Evolutionary conservation across 1,139 yeast species (phyloP).

Genomic region (Fermentozyma sake): DNA sequence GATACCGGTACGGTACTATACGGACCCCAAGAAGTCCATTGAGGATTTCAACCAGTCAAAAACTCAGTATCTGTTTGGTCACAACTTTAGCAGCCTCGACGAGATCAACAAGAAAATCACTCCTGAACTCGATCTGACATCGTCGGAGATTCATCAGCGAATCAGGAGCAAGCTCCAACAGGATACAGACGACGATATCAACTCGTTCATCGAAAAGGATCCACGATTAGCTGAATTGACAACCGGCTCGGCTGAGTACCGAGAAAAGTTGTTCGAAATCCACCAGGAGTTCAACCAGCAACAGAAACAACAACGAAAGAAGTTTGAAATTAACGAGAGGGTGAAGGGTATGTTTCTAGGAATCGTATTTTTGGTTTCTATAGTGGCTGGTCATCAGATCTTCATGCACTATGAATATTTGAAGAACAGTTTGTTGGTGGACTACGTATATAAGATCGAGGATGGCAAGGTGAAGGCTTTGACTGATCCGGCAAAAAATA

Average conservation of each 20-base stretch:
- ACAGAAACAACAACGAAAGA: constrained; percentile 18
- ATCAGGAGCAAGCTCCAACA: constrained; percentile 8
- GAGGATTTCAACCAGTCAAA: constrained; percentile 39
- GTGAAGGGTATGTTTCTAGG: constrained; percentile 34
- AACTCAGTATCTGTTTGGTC: constrained; percentile 32
- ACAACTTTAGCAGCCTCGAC: constrained; percentile 17
- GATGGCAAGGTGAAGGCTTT: constrained; percentile 23
- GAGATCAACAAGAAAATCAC: constrained; percentile 14
- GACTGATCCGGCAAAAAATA: constrained; percentile 25
- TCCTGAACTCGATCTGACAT: too few relatives aligned
- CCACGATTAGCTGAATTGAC: constrained; percentile 29
- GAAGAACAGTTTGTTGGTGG: constrained; percentile 22
- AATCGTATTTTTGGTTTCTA: constrained; percentile 24
- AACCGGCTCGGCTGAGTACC: constrained; percentile 37
- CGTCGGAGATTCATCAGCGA: constrained; percentile 9
- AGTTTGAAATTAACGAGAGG: constrained; percentile 30
- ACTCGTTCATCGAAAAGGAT: constrained; percentile 25
- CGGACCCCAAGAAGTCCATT: too few relatives aligned
- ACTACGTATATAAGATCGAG: constrained; percentile 27
- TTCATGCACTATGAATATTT: constrained; percentile 39
- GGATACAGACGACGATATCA: constrained; percentile 18
- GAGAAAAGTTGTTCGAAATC: constrained; percentile 25
- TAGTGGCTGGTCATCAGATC: constrained; percentile 35
- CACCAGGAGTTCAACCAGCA: constrained; percentile 24
- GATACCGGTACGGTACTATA: too few relatives aligned